Conservation (phyloP, 192 early-diverging fungal genomes). For the Dissophora ornata region DNA sequence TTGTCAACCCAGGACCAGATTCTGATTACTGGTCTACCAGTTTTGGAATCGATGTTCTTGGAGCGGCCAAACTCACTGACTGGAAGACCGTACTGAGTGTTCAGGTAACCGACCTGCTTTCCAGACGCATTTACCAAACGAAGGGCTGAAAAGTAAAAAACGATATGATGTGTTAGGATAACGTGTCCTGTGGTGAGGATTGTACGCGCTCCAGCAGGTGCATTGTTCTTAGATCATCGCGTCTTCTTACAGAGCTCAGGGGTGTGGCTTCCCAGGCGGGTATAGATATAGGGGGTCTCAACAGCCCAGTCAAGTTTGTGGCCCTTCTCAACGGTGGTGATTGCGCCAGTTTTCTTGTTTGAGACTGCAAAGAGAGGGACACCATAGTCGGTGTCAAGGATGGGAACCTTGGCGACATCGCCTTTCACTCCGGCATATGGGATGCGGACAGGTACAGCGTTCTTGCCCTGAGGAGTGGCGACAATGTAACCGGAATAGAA, state of each 20-base stretch:
- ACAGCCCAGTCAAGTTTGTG: slow-evolving; percentile 20
- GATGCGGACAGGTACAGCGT: slow-evolving; percentile 31
- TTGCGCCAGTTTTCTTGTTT: slow-evolving; percentile 11
- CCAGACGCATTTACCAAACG: slow-evolving; percentile 10
- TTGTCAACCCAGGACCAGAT: slow-evolving; percentile 3
- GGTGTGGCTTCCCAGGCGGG: slow-evolving; percentile 36
- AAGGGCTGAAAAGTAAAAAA: slow-evolving; percentile 2
- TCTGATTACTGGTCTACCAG: background rate
- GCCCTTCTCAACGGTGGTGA: background rate
- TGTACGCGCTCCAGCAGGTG: too few relatives aligned
- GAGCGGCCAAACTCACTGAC: slow-evolving; percentile 5
- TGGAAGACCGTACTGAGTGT: slow-evolving; percentile 1
- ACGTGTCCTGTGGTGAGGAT: too few relatives aligned
- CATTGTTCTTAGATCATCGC: too few relatives aligned
- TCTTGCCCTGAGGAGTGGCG: slow-evolving; percentile 36
- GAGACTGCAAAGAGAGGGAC: slow-evolving; percentile 6
- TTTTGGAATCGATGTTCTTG: slow-evolving; percentile 20
- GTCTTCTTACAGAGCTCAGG: slow-evolving; percentile 21
- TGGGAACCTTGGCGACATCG: slow-evolving; percentile 37
- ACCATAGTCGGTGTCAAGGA: slow-evolving; percentile 32
- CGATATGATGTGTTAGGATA: too few relatives aligned
- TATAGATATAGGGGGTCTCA: slow-evolving; percentile 8
- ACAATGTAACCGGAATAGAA: slow-evolving; percentile 65
- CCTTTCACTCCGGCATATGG: slow-evolving; percentile 54
- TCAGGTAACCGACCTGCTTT: slow-evolving; percentile 25